phyloP scores from a whole-genome alignment of 148 eudicot genomes.

The Chenopodium berlandieri region DNA sequence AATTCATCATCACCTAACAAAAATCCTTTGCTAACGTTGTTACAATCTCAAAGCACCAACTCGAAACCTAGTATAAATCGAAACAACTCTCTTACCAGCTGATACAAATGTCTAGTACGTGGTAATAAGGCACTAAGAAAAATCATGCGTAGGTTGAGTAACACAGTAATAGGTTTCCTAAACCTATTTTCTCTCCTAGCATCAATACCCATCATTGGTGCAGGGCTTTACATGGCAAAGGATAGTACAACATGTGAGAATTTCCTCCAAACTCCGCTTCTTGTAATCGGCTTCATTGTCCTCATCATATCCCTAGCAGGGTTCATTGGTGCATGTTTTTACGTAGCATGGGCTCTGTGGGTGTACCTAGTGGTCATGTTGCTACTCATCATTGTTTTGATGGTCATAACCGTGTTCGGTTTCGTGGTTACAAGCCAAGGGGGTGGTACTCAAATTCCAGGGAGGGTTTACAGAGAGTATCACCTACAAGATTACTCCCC shows the following conservation, averaged over 20 bases:
- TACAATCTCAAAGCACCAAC: too few species aligned
- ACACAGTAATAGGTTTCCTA: constrained; percentile 82
- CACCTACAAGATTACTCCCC: constrained; percentile 52
- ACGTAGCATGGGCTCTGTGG: constrained; percentile 85
- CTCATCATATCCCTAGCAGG: constrained; percentile 74
- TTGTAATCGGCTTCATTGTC: constrained; percentile 69
- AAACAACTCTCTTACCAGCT: background rate
- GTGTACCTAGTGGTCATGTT: constrained; percentile 71
- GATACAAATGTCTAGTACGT: background rate
- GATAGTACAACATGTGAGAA: constrained; percentile 68
- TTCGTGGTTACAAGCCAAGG: constrained; percentile 75
- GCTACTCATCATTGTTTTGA: constrained; percentile 46
- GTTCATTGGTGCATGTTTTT: constrained; percentile 86
- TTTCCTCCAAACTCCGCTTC: constrained; percentile 85
- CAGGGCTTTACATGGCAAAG: constrained; percentile 79
- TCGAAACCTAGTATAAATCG: too few species aligned
- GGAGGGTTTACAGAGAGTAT: constrained; percentile 66
- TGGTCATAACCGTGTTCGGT: constrained; percentile 74
- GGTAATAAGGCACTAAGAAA: background rate
- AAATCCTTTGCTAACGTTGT: background rate
- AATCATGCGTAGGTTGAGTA: constrained; percentile 72
- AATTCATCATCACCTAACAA: background rate
- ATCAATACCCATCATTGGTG: constrained; percentile 95
- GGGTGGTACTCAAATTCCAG: constrained; percentile 55
- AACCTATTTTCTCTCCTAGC: constrained; percentile 83